Evolutionary conservation across 768 basidiomycete genomes (phyloP), one percentile per base, ranked within the genome.

Genomic region (Leccinum variicolor): DNA sequence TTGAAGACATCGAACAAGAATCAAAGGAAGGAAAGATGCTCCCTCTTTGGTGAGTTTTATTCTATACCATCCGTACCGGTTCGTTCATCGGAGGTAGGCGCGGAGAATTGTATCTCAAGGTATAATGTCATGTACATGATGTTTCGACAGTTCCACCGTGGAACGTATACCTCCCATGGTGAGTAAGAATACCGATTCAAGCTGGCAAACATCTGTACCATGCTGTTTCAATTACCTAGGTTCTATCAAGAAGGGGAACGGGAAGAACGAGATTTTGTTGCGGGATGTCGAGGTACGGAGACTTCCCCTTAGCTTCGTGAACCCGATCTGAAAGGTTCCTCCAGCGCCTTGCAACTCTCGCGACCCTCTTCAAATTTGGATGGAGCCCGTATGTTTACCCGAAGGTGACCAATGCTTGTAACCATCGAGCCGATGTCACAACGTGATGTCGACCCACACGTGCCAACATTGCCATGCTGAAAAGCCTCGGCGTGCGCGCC

Each of bases 391-490:
- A 94, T 66, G 69, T 77, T 1, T 98, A 96, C 68, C 95, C 95
- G 3, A 93, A 95, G 73, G 73, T 79, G 36, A 78, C 74, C 26
- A 28, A 28, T 28, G 26, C 8, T 28, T 28, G 26, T 28, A 28
- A 28, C 26, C 26, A 28, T 28, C 26, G 26, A 28, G 26, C 26
- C 26, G 26, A 28, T 28, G 26, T 28, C 26, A 28, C 26, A 28
- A 28, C 26, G 26, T 28, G 26, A 28, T 28, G 26, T 28, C 26
- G 26, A 28, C 26, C 94, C 50, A 74, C 80, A 0, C 85, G 91
- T 51, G 95, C 96, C 61, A 99, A 98, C 80, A 94, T 98, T 66
- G 90, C 95, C 28, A 96, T 95, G 0, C 82, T 98, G 68, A 98
- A 98, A 74, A 87, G 85, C 41, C 81, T 98, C 63, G 96, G 96